Evolutionary conservation across 2,329 filamentous ascomycete species (phyloP).

Genomic region (Remersonia thermophila): DNA sequence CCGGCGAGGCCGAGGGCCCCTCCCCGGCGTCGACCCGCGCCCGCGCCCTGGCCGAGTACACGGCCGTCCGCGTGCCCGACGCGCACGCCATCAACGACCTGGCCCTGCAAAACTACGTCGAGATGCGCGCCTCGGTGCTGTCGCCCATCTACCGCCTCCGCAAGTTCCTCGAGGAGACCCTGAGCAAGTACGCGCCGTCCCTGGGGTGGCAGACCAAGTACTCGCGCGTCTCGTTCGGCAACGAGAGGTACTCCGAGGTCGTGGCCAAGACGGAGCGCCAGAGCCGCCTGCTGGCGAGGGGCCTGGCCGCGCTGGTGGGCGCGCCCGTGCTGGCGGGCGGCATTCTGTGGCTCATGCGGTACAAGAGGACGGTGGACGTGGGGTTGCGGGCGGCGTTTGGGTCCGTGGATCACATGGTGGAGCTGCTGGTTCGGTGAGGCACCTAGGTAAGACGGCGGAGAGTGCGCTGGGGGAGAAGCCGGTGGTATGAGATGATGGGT

Average conservation of each 20-base stretch:
- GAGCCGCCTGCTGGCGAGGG: slow-evolving; percentile 43
- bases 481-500: too few relatives aligned
- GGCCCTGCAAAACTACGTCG: slow-evolving; percentile 78
- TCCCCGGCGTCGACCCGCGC: slow-evolving; percentile 46
- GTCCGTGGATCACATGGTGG: slow-evolving; percentile 12
- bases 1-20: too few relatives aligned
- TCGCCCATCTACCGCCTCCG: slow-evolving; percentile 65
- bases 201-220: slow-evolving; percentile 91
- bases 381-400: slow-evolving; percentile 12
- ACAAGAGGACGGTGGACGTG: slow-evolving; percentile 12
- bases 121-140: slow-evolving; percentile 82
- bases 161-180: slow-evolving; percentile 74
- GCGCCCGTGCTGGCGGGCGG: slow-evolving; percentile 15
- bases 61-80: slow-evolving; percentile 59
- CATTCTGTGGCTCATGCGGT: slow-evolving; percentile 9
- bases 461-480: too few relatives aligned
- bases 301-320: slow-evolving; percentile 25
- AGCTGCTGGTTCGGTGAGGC: slow-evolving; percentile 4
- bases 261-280: slow-evolving; percentile 57
- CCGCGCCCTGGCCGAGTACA: slow-evolving; percentile 66
- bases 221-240: slow-evolving; percentile 82
- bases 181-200: slow-evolving; percentile 63
- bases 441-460: too few relatives aligned
- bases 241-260: slow-evolving; percentile 80
- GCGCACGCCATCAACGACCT: slow-evolving; percentile 86